Evolutionary conservation across 2,329 filamentous ascomycete genomes (phyloP), one percentile per base, ranked within the genome.

Genomic region (Graphilbum sp.): DNA sequence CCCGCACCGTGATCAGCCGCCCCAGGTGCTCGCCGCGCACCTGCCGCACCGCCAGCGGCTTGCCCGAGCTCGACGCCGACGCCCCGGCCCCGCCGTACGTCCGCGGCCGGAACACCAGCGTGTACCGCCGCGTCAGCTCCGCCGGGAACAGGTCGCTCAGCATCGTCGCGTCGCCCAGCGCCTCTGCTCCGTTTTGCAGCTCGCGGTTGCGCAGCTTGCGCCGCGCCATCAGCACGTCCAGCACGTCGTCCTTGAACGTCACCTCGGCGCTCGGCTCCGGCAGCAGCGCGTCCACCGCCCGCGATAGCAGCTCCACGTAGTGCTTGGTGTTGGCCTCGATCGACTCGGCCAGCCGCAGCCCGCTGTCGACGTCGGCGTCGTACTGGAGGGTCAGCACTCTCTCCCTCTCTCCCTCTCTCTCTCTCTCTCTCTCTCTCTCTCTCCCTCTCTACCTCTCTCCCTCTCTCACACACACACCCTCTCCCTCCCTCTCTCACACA

Each of bases 201-300:
- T 79, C 77, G 47, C 84, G 80, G 56, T 98, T 96, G 49, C 86
- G 76, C 50, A 78, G 79, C 49, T 83, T 77, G 49, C 90, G 79
- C 54, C 93, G 84, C 31, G 85, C 83, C 80, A 95, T 92, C 52
- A 98, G 79, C 23, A 98, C 84, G 59, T 98, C 90, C 32, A 98
- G 69, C 10, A 96, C 87, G 58, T 98, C 90, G 52, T 95, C 87
- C 58, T 96, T 96, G 69, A 94, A 96, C 72, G 72, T 87, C 47
- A 88, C 69, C 46, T 94, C 85, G 38, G 67, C 67, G 13, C 73
- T 80, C 31, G 87, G 79, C 44, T 71, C 66, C 1, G 90, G 90
- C 70, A 98, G 75, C 38, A 83, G 69, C 42, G 76, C 79, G 61
- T 98, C 90, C 33, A 95, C 77, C 8, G 90, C 90, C 47, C 80